These are phyloP conservation scores for Paraphoma chrysanthemicola DNA, from an alignment of 2,329 filamentous ascomycete species.

Conservation along the genomic window DNA sequence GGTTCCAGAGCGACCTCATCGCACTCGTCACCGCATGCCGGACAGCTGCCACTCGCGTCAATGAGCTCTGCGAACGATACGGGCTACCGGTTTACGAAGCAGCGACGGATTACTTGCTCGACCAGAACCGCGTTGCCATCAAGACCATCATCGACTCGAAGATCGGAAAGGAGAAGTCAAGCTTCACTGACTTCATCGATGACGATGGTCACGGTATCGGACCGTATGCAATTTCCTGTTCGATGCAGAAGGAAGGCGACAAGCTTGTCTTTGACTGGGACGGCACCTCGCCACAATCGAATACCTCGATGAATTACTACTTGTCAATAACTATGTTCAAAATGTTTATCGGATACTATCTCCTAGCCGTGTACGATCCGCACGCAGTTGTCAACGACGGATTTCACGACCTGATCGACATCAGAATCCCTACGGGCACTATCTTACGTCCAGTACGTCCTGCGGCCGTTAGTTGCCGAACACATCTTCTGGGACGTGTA, in stretches of 20 bases:
- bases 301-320: conserved; percentile 58
- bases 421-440: conserved; percentile 54
- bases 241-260: conserved; percentile 54
- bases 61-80: conserved; percentile 55
- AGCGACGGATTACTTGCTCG: conserved; percentile 53
- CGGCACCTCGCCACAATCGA: conserved; percentile 57
- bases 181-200: conserved; percentile 59
- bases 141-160: conserved; percentile 56
- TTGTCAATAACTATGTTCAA: conserved; percentile 59
- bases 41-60: conserved; percentile 54
- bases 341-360: conserved; percentile 59
- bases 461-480: conserved; percentile 56
- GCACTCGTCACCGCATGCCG: conserved; percentile 57
- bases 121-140: conserved; percentile 54
- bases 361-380: conserved; percentile 58
- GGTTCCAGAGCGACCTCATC: conserved; percentile 57
- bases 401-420: conserved; percentile 59
- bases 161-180: conserved; percentile 51
- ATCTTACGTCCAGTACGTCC: conserved; percentile 57
- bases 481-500: conserved; percentile 56
- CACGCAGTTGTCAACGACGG: conserved; percentile 59
- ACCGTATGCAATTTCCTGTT: conserved; percentile 57
- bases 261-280: conserved; percentile 58
- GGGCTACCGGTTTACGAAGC: conserved; percentile 55
- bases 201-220: conserved; percentile 56